Evolutionary conservation across 2,329 filamentous ascomycete genomes (phyloP), one percentile per base, ranked within the genome.

Genomic region (Pestalotiopsis sp.): DNA sequence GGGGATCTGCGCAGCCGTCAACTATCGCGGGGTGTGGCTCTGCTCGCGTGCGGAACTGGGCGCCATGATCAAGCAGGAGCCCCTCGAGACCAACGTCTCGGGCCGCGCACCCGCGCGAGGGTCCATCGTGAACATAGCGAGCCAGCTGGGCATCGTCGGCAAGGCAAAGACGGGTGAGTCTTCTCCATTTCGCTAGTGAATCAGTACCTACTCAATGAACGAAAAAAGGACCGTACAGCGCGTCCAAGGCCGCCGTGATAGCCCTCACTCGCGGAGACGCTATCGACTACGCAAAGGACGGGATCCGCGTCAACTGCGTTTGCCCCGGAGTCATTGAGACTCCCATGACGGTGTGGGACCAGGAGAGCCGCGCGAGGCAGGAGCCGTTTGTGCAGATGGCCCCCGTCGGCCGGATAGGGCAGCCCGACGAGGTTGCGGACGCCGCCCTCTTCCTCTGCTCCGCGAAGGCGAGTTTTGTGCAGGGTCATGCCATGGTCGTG

Each of bases 241-340:
- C 84, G 0, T 88, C 86, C 3, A 90, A 90, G 70, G 83, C 87
- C 13, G 88, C 87, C 0, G 82, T 90, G 2, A 85, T 90, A 63
- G 85, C 84, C 23, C 83, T 90, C 83, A 90, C 88, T 0, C 79
- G 83, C 6, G 80, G 85, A 0, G 87, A 88, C 71, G 86, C 86
- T 1, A 87, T 88, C 23, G 84, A 89, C 71, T 88, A 89, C 72
- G 85, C 86, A 0, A 67, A 67, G 25, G 78, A 81, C 52, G 75
- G 74, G 1, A 80, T 82, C 62, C 73, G 80, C 14, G 73, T 82
- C 36, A 82, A 81, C 62, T 80, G 78, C 63, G 78, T 81, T 11
- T 81, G 79, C 55, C 79, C 84, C 0, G 84, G 82, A 1, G 75
- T 83, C 1, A 82, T 86, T 58, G 81, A 81, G 52, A 86, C 84